Evolutionary conservation across 2,329 filamentous ascomycete species (phyloP).

Genomic region (Scorias spongiosa): DNA sequence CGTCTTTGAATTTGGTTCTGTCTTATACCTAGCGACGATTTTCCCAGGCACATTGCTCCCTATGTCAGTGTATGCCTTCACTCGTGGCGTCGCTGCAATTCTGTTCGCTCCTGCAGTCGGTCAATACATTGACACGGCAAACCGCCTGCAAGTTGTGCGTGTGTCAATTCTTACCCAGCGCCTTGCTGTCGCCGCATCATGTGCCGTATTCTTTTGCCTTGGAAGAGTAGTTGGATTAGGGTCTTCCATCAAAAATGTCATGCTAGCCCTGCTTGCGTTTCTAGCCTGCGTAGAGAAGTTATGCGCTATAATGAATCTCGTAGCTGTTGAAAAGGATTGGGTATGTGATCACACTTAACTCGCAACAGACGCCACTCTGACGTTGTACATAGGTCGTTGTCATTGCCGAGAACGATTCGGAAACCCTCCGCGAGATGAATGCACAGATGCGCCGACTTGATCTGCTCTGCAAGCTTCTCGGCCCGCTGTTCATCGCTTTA

Average conservation of each 20-base stretch:
- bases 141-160: constrained; percentile 25
- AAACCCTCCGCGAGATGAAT: constrained; percentile 27
- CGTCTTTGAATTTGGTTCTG: constrained; percentile 35
- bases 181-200: constrained; percentile 12
- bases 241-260: no score
- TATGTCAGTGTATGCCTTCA: constrained; percentile 53
- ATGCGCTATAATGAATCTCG: constrained; percentile 46
- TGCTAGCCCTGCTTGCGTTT: constrained; percentile 3
- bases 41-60: constrained; percentile 44
- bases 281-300: constrained; percentile 45
- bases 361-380: no score
- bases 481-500: constrained; percentile 37
- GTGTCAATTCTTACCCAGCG: constrained; percentile 18
- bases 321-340: constrained; percentile 61
- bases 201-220: constrained; percentile 5
- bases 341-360: constrained; percentile 31
- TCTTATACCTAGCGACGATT: constrained; percentile 31
- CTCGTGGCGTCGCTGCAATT: constrained; percentile 42
- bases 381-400: constrained; percentile 38
- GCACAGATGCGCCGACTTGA: constrained; percentile 45
- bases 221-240: no score
- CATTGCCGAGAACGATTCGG: constrained; percentile 28
- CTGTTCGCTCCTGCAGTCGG: constrained; percentile 45
- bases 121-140: constrained; percentile 39
- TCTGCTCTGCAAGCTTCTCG: constrained; percentile 41